phyloP scores from a whole-genome alignment of 1,284 basidiomycete species.

The Trametes versicolor region DNA sequence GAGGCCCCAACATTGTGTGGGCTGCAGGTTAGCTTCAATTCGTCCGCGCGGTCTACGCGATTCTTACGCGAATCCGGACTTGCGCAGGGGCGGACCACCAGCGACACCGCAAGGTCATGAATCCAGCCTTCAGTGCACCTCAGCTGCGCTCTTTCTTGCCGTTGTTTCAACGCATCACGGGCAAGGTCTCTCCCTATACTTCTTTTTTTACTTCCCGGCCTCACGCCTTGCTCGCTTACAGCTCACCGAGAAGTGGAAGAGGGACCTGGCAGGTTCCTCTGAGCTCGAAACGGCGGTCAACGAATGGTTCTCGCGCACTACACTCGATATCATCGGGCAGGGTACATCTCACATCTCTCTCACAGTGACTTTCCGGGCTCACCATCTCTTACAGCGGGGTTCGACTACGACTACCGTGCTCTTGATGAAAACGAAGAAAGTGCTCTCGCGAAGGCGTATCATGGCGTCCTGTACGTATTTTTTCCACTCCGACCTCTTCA shows the following conservation, averaged over 20 bases:
- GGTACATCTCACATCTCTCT: conserved; percentile 26
- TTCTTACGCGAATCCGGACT: not conserved
- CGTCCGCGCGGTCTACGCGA: not conserved
- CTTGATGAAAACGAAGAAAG: conserved; percentile 38
- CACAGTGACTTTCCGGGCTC: not conserved
- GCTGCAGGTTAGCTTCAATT: conserved; percentile 26
- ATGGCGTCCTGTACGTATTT: conserved; percentile 44
- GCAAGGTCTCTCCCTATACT: conserved; percentile 26
- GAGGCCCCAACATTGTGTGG: conserved; percentile 34
- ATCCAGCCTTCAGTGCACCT: conserved; percentile 39
- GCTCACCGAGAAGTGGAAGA: conserved; percentile 33
- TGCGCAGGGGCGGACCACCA: conserved; percentile 35
- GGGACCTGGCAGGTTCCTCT: conserved; percentile 14
- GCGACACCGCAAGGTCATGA: conserved; percentile 44
- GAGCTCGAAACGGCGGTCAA: conserved; percentile 23
- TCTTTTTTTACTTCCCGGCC: not conserved
- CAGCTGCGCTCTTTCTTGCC: conserved; percentile 38
- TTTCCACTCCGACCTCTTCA: not conserved
- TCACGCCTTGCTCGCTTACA: conserved; percentile 1
- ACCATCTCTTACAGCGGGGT: conserved; percentile 38
- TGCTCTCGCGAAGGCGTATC: conserved; percentile 38
- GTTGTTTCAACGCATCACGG: conserved; percentile 30
- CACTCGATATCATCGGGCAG: conserved; percentile 46
- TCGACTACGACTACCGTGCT: conserved; percentile 43
- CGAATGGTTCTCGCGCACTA: conserved; percentile 41